phyloP scores from a whole-genome alignment of 1,284 basidiomycete species.

The Bjerkandera adusta region DNA sequence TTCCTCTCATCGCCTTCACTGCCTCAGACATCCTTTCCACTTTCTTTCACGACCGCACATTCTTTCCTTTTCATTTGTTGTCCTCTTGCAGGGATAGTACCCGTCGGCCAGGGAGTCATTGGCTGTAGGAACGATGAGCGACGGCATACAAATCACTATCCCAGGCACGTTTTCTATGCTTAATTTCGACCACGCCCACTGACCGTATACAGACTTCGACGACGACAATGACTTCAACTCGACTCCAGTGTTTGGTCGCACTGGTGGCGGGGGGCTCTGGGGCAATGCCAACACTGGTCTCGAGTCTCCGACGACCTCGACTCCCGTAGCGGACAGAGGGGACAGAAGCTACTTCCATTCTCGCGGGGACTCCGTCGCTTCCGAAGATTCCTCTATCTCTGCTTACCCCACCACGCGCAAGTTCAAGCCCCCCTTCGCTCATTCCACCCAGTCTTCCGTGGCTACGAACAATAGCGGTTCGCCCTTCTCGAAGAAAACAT shows the following conservation, averaged over 20 bases:
- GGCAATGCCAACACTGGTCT: conserved; percentile 42
- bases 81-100: not conserved
- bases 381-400: conserved; percentile 66
- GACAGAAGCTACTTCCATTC: conserved; percentile 70
- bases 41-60: not conserved
- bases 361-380: conserved; percentile 72
- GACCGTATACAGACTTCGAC: conserved; percentile 59
- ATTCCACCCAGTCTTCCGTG: conserved; percentile 69
- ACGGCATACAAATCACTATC: conserved; percentile 77
- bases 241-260: conserved; percentile 62
- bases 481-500: conserved; percentile 76
- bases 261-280: conserved; percentile 39
- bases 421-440: conserved; percentile 54
- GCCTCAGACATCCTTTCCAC: not conserved
- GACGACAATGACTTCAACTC: conserved; percentile 63
- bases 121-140: conserved; percentile 34
- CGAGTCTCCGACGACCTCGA: conserved; percentile 64
- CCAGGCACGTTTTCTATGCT: conserved; percentile 51
- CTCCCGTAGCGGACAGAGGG: conserved; percentile 47
- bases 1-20: not conserved
- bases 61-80: not conserved
- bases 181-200: conserved; percentile 1
- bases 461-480: conserved; percentile 43
- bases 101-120: too few species aligned
- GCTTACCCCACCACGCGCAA: conserved; percentile 29